A percentile compares a stretch with the other conserved stretches of the same genome.
Evolutionary conservation across 352 stramenopile species (phyloP).

Genomic region (Globisporangium barbulae): DNA sequence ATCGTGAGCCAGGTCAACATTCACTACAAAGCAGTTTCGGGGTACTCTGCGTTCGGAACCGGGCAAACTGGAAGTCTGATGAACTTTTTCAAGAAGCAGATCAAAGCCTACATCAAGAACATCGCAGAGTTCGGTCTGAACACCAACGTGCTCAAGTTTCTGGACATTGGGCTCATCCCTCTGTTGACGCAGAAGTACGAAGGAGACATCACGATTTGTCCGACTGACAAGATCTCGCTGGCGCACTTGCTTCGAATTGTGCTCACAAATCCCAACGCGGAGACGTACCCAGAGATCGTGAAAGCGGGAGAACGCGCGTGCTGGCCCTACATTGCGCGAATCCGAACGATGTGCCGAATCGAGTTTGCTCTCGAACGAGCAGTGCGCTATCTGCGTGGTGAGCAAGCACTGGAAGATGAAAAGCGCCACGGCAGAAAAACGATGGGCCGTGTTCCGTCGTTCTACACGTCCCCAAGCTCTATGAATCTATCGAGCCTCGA

Average conservation of each 20-base stretch:
- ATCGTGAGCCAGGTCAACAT: constrained; percentile 96
- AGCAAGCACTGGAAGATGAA: constrained; percentile 81
- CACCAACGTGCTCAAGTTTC: constrained; percentile 77
- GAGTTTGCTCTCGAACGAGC: constrained; percentile 95
- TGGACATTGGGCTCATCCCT: constrained; percentile 79
- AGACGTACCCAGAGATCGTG: constrained; percentile 66
- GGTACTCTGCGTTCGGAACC: constrained; percentile 62
- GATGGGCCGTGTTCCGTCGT: constrained; percentile 78
- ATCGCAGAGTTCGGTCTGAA: constrained; percentile 84
- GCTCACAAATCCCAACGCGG: constrained; percentile 74
- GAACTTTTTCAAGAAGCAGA: constrained; percentile 95
- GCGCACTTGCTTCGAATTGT: constrained; percentile 73
- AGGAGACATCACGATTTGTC: constrained; percentile 97
- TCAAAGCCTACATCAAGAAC: constrained; percentile 90
- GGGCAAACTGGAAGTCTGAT: constrained; percentile 85
- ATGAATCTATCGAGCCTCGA: constrained; percentile 82
- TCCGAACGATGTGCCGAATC: constrained; percentile 95
- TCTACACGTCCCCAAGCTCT: constrained; percentile 85
- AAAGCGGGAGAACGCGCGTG: constrained; percentile 90
- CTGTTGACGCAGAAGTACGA: constrained; percentile 94
- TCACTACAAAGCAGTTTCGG: constrained; percentile 85
- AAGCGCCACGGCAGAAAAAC: constrained; percentile 62
- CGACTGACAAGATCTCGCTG: constrained; percentile 88
- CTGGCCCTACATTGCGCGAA: constrained; percentile 93
- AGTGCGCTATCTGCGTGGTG: constrained; percentile 73